Percentiles rank a stretch among this genome's conserved stretches.
Evolutionary conservation across 225 moss, liverwort and hornwort species (phyloP).

Genomic region (Physcomitrellopsis africana): DNA sequence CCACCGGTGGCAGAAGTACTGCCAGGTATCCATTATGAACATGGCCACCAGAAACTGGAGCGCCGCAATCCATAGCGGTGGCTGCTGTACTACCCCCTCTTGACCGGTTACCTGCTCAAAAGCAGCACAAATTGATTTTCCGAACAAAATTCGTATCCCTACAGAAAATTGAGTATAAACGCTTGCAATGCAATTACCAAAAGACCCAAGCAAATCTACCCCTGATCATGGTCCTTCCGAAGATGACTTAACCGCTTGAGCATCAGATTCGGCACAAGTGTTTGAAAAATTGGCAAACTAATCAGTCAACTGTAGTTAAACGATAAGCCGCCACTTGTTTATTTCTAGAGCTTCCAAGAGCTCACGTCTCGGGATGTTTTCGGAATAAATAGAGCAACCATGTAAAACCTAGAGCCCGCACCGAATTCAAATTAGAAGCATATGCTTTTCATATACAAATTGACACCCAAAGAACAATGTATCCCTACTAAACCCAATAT

Average conservation of each 20-base stretch:
- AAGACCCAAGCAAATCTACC: background rate
- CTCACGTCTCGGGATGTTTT: background rate
- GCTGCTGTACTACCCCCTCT: constrained; percentile 58
- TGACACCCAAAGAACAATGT: background rate
- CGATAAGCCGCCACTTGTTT: no score
- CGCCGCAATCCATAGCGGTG: constrained; percentile 41
- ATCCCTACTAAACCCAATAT: no score
- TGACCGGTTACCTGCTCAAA: constrained; percentile 63
- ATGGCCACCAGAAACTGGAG: constrained; percentile 78
- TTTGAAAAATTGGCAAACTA: no score
- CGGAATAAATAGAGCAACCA: background rate
- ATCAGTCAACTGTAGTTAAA: no score
- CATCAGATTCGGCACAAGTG: no score
- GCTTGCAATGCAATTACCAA: background rate
- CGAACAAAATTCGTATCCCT: background rate
- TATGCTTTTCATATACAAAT: constrained; percentile 5
- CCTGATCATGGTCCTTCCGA: background rate
- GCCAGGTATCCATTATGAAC: constrained; percentile 95
- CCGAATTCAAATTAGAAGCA: background rate
- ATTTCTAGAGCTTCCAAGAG: no score
- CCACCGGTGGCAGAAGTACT: constrained; percentile 88
- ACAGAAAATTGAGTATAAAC: background rate
- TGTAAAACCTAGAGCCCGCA: background rate
- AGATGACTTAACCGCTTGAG: background rate
- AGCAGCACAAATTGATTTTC: background rate